phyloP scores from a whole-genome alignment of 768 basidiomycete species.

The Pleurotus eryngii region DNA sequence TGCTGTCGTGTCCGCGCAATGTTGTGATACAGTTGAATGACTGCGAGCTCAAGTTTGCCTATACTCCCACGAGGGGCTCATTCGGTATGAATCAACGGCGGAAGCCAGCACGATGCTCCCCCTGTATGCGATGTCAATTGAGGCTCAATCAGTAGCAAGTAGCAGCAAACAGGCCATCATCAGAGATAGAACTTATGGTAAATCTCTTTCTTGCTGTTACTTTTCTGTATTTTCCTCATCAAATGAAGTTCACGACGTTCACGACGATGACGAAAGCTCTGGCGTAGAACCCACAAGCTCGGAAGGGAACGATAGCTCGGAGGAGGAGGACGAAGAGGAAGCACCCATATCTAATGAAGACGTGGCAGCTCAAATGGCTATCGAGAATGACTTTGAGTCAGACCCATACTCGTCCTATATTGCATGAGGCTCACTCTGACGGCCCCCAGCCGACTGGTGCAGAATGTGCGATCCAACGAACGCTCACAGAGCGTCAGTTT shows the following conservation, averaged over 20 bases:
- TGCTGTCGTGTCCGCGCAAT: too few relatives aligned
- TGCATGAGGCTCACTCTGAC: constrained; percentile 4
- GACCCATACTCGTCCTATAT: constrained; percentile 9
- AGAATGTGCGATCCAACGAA: constrained; percentile 57
- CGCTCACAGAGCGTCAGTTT: constrained; percentile 45
- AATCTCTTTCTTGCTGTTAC: too few relatives aligned
- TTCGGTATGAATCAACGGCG: too few relatives aligned
- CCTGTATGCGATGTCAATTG: too few relatives aligned
- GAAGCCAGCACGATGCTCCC: too few relatives aligned
- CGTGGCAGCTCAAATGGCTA: constrained; percentile 36
- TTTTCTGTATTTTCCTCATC: too few relatives aligned
- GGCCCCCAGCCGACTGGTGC: constrained; percentile 58
- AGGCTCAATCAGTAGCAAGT: too few relatives aligned
- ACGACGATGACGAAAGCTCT: constrained; percentile 7
- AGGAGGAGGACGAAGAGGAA: constrained; percentile 15
- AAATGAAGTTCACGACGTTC: neutral
- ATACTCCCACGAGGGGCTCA: too few relatives aligned
- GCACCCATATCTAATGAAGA: constrained; percentile 13
- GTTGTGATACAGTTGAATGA: too few relatives aligned
- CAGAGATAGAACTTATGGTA: too few relatives aligned
- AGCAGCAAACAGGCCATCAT: too few relatives aligned
- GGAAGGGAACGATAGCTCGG: constrained; percentile 11
- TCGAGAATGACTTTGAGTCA: constrained; percentile 62
- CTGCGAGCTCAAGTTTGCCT: too few relatives aligned
- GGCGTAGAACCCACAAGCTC: constrained; percentile 10